Evolutionary conservation across 192 early-diverging fungal genomes (phyloP).

Genomic region (Podila horticola): DNA sequence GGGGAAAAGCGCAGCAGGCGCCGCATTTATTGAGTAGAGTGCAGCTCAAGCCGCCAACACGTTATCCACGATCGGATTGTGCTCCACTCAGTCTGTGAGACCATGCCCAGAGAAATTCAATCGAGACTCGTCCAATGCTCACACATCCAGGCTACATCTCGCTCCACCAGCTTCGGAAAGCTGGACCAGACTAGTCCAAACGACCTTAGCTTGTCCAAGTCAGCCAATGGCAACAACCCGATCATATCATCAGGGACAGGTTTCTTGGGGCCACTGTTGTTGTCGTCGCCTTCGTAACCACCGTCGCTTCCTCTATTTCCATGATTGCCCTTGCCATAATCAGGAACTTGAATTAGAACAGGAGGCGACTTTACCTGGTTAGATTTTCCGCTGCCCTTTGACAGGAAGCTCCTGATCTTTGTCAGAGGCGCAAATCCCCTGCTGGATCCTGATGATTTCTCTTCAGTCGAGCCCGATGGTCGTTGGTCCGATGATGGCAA

Average conservation of each 20-base stretch:
- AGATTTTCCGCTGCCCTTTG: neutral
- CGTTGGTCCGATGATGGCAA: neutral
- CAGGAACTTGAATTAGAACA: too few relatives aligned
- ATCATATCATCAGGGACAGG: neutral
- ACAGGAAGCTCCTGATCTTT: neutral
- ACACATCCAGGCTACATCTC: slow-evolving; percentile 24
- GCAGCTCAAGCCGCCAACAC: slow-evolving; percentile 1
- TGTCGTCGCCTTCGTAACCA: neutral
- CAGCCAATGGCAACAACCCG: slow-evolving; percentile 16
- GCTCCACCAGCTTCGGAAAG: slow-evolving; percentile 19
- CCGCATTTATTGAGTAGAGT: too few relatives aligned
- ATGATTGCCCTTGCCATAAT: neutral
- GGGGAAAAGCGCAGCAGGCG: too few relatives aligned
- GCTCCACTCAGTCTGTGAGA: slow-evolving; percentile 25
- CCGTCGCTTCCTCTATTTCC: neutral
- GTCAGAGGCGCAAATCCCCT: too few relatives aligned
- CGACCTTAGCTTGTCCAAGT: slow-evolving; percentile 6
- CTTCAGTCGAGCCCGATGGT: neutral
- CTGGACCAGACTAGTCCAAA: slow-evolving; percentile 24
- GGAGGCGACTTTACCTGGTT: neutral
- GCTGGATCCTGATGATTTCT: neutral
- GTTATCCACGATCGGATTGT: slow-evolving; percentile 13
- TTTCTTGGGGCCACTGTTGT: neutral
- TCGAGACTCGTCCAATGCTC: slow-evolving; percentile 13
- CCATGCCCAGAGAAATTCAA: slow-evolving; percentile 23